Conservation (phyloP, 768 basidiomycete species). For the Russula sp. region DNA sequence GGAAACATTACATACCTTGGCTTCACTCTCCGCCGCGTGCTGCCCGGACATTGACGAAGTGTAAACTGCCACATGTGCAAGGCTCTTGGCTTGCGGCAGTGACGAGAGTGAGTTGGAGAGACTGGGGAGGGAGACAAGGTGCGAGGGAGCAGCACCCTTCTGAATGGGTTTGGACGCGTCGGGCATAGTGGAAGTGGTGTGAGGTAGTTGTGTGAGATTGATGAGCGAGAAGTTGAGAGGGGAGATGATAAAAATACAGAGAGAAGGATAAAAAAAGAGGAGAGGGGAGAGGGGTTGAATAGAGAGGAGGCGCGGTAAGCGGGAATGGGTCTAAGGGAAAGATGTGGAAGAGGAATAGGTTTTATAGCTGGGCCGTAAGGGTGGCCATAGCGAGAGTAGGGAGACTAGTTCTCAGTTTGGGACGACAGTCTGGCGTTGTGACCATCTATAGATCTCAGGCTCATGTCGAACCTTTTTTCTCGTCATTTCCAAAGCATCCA, state of each 20-base stretch:
- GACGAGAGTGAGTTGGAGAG: conserved; percentile 62
- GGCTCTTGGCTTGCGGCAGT: conserved; percentile 66
- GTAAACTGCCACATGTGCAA: conserved; percentile 61
- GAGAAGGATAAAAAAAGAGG: conserved; percentile 22
- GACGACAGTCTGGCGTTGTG: conserved; percentile 11
- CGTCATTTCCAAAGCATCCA: conserved; percentile 16
- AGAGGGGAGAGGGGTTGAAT: conserved; percentile 3
- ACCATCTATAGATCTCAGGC: conserved; percentile 18
- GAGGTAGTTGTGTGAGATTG: conserved; percentile 10
- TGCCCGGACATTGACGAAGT: conserved; percentile 57
- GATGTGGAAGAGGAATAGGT: conserved; percentile 26
- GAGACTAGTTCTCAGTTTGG: too few relatives aligned
- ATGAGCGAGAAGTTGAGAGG: too few relatives aligned
- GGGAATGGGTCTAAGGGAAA: conserved; percentile 21
- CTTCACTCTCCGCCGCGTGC: conserved; percentile 65
- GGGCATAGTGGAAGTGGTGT: conserved; percentile 33
- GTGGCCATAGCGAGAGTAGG: conserved; percentile 5
- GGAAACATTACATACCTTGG: conserved; percentile 47
- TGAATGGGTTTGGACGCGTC: conserved; percentile 32
- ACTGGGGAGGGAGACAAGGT: conserved; percentile 67
- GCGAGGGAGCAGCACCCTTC: conserved; percentile 35
- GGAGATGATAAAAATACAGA: conserved; percentile 15
- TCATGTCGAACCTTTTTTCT: conserved; percentile 7
- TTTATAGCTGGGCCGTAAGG: conserved; percentile 27
- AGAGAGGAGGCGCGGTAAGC: conserved; percentile 14